These are phyloP conservation scores for Yamadazyma aaseri DNA, from an alignment of 1,139 yeast species.

Conservation along the genomic window DNA sequence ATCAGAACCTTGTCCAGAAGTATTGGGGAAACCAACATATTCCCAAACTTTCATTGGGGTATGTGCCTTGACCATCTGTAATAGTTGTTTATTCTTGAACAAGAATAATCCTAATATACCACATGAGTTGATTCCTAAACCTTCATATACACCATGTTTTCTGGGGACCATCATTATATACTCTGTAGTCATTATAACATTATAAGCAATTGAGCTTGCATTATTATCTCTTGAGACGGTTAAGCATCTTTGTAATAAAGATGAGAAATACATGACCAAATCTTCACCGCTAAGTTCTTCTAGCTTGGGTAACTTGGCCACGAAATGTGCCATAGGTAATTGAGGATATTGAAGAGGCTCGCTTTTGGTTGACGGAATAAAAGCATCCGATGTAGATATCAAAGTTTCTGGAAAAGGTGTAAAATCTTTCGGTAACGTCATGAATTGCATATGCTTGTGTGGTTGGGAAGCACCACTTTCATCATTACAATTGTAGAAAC, in stretches of 20 bases:
- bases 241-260: slow-evolving; percentile 68
- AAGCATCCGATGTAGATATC: slow-evolving; percentile 45
- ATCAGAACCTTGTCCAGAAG: slow-evolving; percentile 32
- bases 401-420: slow-evolving; percentile 60
- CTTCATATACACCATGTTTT: slow-evolving; percentile 36
- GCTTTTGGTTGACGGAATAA: slow-evolving; percentile 49
- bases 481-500: slow-evolving; percentile 86
- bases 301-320: slow-evolving; percentile 58
- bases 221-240: slow-evolving; percentile 60
- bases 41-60: slow-evolving; percentile 50
- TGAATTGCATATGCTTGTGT: slow-evolving; percentile 87
- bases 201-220: slow-evolving; percentile 57
- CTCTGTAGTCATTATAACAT: slow-evolving; percentile 73
- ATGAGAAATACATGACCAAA: slow-evolving; percentile 63
- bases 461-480: slow-evolving; percentile 91
- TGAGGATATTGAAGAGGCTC: slow-evolving; percentile 63
- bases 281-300: slow-evolving; percentile 48
- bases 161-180: slow-evolving; percentile 92
- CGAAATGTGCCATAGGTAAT: slow-evolving; percentile 80
- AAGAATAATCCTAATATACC: slow-evolving; percentile 78
- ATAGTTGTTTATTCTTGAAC: slow-evolving; percentile 64
- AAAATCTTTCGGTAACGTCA: slow-evolving; percentile 63
- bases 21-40: slow-evolving; percentile 65
- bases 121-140: slow-evolving; percentile 71
- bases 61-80: slow-evolving; percentile 35